phyloP scores from a whole-genome alignment of 75 land plant species.

The Pinus taeda region DNA sequence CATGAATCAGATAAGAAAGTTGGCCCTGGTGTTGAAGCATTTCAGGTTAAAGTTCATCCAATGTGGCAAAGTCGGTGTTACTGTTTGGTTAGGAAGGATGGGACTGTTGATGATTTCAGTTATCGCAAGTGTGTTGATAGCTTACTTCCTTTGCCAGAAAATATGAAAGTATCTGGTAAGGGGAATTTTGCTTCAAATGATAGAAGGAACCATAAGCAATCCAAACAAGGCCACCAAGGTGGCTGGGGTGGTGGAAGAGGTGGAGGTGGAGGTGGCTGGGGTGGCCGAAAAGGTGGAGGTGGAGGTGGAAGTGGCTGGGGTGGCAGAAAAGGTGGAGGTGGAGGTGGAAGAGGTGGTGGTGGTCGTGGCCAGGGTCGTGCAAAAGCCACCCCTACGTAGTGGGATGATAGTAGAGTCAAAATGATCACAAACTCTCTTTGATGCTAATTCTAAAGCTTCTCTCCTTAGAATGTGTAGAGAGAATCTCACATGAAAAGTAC shows the following conservation, averaged over 20 bases:
- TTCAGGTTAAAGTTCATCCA: slow-evolving; percentile 75
- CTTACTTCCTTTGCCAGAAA: slow-evolving; percentile 68
- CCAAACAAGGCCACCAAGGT: slow-evolving; percentile 3
- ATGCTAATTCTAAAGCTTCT: too few relatives aligned
- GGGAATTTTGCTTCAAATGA: neutral
- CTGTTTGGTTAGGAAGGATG: slow-evolving; percentile 67
- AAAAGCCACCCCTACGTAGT: neutral
- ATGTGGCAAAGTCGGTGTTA: slow-evolving; percentile 64
- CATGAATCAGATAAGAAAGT: slow-evolving; percentile 52
- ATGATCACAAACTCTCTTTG: too few relatives aligned
- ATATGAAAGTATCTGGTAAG: slow-evolving; percentile 29
- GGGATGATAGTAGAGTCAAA: neutral
- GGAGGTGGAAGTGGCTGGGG: neutral
- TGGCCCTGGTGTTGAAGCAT: slow-evolving; percentile 61
- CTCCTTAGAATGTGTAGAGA: too few relatives aligned
- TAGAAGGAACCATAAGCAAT: slow-evolving; percentile 1
- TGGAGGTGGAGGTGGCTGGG: slow-evolving; percentile 10
- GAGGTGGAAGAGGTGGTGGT: slow-evolving; percentile 8
- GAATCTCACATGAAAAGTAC: too few relatives aligned
- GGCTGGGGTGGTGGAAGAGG: slow-evolving; percentile 2
- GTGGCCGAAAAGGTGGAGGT: slow-evolving; percentile 7
- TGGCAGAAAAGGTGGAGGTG: slow-evolving; percentile 7
- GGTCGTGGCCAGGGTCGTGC: slow-evolving; percentile 3
- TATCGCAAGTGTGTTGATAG: slow-evolving; percentile 88
- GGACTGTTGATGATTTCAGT: slow-evolving; percentile 80